These are phyloP conservation scores for Aspergillus sp. DNA, from an alignment of 2,329 filamentous ascomycete species.

Conservation along the genomic window DNA sequence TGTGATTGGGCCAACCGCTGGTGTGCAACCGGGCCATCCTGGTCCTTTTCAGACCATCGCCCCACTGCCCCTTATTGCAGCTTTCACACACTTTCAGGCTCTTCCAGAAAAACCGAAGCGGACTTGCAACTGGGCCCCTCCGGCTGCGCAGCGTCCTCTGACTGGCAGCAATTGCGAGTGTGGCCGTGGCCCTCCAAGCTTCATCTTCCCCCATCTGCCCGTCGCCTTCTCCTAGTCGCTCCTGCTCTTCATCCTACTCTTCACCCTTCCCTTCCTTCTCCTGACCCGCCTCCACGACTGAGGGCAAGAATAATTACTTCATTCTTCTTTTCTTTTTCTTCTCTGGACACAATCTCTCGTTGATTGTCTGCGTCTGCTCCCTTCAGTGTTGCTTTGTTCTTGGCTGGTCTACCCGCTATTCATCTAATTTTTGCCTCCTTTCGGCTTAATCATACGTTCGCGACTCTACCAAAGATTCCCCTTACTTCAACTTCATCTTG, in stretches of 20 bases:
- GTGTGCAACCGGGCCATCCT: not conserved
- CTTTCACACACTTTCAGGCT: not conserved
- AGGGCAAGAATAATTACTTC: constrained; percentile 10
- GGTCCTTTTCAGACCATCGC: constrained; percentile 6
- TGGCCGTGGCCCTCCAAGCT: not conserved
- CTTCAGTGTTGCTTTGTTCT: constrained; percentile 12
- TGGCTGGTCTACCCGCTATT: not conserved
- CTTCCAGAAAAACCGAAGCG: constrained; percentile 17
- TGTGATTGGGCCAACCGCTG: constrained; percentile 5
- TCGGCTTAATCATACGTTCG: constrained; percentile 18
- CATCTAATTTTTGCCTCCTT: constrained; percentile 22
- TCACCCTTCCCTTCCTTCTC: constrained; percentile 11
- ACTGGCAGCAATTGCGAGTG: not conserved
- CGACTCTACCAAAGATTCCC: constrained; percentile 18
- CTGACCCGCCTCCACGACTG: not conserved
- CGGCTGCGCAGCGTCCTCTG: not conserved
- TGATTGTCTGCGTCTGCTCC: constrained; percentile 3
- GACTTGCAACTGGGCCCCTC: not conserved
- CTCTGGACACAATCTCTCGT: constrained; percentile 1
- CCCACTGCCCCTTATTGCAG: constrained; percentile 16
- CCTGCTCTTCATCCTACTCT: not conserved
- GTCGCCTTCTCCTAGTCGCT: not conserved
- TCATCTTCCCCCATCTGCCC: not conserved
- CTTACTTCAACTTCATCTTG: constrained; percentile 16
- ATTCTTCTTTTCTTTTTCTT: constrained; percentile 9